Conservation (phyloP, 2,329 filamentous ascomycete genomes). For the Colletotrichum sp. region DNA sequence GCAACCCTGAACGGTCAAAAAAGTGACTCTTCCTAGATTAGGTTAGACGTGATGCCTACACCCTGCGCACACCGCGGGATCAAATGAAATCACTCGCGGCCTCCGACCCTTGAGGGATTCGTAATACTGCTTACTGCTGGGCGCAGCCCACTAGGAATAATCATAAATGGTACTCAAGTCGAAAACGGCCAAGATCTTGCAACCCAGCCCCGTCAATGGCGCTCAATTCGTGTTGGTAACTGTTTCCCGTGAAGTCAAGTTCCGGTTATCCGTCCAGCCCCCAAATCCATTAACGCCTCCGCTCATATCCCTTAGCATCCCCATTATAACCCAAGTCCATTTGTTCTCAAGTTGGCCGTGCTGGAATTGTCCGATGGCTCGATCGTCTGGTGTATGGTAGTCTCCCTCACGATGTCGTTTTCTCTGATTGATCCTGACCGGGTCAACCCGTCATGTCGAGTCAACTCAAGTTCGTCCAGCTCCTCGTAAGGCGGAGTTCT, state of each 20-base stretch:
- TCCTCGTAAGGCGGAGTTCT: conserved; percentile 7
- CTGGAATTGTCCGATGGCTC: conserved; percentile 7
- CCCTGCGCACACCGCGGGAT: not conserved
- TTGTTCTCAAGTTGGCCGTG: not conserved
- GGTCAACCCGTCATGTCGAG: not conserved
- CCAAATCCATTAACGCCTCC: not conserved
- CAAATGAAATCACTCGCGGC: not conserved
- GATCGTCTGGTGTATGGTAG: conserved; percentile 7
- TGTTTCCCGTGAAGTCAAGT: not conserved
- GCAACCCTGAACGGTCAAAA: not conserved
- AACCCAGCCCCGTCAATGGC: not conserved
- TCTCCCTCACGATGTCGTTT: conserved; percentile 3
- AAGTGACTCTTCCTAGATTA: not conserved
- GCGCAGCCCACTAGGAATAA: not conserved
- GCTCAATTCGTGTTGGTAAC: not conserved
- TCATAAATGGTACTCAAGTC: not conserved
- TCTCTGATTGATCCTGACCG: not conserved
- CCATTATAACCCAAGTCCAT: not conserved
- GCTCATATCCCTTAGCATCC: not conserved
- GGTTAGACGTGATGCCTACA: not conserved
- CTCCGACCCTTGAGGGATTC: not conserved
- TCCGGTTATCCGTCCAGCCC: not conserved
- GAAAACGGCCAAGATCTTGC: not conserved
- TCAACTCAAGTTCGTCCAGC: conserved; percentile 14
- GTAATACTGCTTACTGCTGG: not conserved